Evolutionary conservation across 2,329 filamentous ascomycete genomes (phyloP), one percentile per base, ranked within the genome.

Genomic region (Aureobasidium zeae): DNA sequence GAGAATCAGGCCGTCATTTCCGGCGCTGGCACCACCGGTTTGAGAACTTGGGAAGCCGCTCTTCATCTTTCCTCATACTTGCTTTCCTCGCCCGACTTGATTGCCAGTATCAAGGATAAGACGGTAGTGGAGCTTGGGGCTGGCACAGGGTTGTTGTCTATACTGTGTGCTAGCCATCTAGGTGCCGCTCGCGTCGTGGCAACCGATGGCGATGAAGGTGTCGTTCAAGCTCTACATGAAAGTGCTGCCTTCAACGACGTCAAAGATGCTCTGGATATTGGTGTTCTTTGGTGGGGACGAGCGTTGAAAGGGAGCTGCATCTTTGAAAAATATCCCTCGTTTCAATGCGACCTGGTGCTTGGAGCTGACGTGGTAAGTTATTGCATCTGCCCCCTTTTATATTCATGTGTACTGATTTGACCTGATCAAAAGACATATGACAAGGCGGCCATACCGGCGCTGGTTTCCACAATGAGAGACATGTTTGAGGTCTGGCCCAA

Each of bases 21-120:
- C 1, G 79, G 79, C 2, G 72, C 71, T 0, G 82, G 83, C 1
- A 87, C 82, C 1, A 89, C 84, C 0, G 84, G 84, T 1, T 70
- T 84, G 17, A 74, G 84, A 24, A 89, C 85, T 0, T 91, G 84
- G 85, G 85, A 89, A 59, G 84, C 84, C 1, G 78, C 82, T 2
- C 65, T 89, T 7, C 81, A 86, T 52, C 68, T 89, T 0, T 81
- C 81, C 1, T 72, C 79, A 32, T 86, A 79, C 53, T 72, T 88
- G 16, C 74, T 75, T 48, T 57, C 48, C 9, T 11, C 67, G 58
- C 4, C 53, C 3, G 60, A 61, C 22, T 49, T 62, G 4, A 35
- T 54, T 9, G 49, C 56, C 2, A 54, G 71, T 3, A 64, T 85
- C 20, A 54, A 54, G 6, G 70, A 66, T 2, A 80, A 76, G 55